phyloP scores from a whole-genome alignment of 441 rosid species.

The Mallotus japonicus region DNA sequence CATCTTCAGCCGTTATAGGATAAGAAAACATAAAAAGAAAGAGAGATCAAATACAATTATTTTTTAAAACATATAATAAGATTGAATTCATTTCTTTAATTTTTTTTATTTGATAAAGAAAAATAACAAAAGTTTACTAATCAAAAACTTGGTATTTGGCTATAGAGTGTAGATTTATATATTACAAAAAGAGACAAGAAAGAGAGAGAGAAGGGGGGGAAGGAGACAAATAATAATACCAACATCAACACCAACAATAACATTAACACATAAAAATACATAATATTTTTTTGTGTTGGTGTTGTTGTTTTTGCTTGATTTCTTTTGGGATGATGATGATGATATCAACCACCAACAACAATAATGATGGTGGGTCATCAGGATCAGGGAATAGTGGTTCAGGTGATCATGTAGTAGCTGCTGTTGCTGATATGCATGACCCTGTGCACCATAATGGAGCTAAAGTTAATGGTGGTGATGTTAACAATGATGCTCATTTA shows the following conservation, averaged over 20 bases:
- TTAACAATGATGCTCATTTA: constrained; percentile 34
- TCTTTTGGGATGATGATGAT: constrained; percentile 23
- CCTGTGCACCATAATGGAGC: neutral
- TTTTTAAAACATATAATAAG: too few species aligned
- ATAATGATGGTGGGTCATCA: constrained; percentile 30
- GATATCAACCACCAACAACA: constrained; percentile 32
- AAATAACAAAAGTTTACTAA: neutral
- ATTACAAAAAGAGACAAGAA: neutral
- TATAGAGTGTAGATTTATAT: too few species aligned
- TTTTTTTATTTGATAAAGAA: neutral
- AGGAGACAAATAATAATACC: too few species aligned
- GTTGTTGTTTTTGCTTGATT: neutral
- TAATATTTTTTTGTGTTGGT: neutral
- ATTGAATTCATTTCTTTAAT: neutral
- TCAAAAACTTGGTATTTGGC: neutral
- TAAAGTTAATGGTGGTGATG: constrained; percentile 28
- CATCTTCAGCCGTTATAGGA: neutral
- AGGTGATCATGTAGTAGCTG: neutral
- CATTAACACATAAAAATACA: neutral
- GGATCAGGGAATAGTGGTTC: constrained; percentile 4
- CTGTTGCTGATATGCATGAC: constrained; percentile 11
- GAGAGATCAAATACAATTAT: neutral
- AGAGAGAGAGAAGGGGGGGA: neutral
- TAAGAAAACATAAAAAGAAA: neutral
- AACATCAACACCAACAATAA: neutral